Conservation (phyloP, 805 yeast species). For the Candida krabiensis region DNA sequence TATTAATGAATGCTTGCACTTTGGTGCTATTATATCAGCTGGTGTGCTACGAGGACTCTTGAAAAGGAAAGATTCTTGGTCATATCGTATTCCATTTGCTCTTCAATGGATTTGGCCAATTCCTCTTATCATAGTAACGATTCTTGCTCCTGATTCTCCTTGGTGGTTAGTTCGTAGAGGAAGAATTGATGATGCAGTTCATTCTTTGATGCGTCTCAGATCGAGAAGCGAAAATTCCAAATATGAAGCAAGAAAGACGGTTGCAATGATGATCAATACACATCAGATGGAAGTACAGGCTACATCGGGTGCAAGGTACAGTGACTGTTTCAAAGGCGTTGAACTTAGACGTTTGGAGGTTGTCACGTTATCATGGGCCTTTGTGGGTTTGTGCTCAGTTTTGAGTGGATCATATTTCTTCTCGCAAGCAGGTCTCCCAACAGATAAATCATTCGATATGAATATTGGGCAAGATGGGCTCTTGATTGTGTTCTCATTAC, state of each 20-base stretch:
- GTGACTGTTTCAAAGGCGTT: conserved; percentile 49
- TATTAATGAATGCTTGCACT: conserved; percentile 52
- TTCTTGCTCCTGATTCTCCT: conserved; percentile 57
- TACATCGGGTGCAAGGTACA: conserved; percentile 9
- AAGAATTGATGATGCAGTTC: conserved; percentile 40
- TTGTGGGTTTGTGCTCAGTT: conserved; percentile 61
- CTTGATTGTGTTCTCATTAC: too few relatives aligned
- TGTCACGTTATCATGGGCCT: conserved; percentile 50
- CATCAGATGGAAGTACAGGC: conserved; percentile 12
- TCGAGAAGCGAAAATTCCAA: conserved; percentile 19
- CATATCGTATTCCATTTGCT: conserved; percentile 56
- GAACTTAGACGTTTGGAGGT: conserved; percentile 52
- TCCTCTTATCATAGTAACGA: conserved; percentile 43
- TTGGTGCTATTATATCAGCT: conserved; percentile 56
- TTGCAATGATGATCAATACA: conserved; percentile 16
- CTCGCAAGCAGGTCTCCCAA: too few relatives aligned
- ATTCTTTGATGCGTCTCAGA: conserved; percentile 33
- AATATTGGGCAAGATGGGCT: too few relatives aligned
- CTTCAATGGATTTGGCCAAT: conserved; percentile 62
- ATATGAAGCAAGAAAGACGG: conserved; percentile 6
- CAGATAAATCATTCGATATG: too few relatives aligned
- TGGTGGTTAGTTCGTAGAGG: conserved; percentile 52
- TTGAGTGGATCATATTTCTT: too few relatives aligned
- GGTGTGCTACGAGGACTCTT: conserved; percentile 42
- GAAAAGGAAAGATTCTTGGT: conserved; percentile 26